Evolutionary conservation across 768 basidiomycete species (phyloP).

Genomic region (Pleurotus tuoliensis): DNA sequence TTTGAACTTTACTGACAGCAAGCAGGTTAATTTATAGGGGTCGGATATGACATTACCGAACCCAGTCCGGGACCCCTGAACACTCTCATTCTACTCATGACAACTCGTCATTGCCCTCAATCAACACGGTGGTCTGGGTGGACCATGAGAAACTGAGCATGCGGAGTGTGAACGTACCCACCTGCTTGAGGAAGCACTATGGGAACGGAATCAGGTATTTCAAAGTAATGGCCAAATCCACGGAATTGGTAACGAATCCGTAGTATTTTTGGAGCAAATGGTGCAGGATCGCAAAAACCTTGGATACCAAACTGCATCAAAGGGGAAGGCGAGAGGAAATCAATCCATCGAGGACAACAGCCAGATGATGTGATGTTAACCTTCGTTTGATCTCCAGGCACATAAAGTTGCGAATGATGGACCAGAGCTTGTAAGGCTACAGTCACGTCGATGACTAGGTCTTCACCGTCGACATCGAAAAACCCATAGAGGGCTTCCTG

Average conservation of each 20-base stretch:
- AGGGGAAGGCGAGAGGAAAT: constrained; percentile 4
- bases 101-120: background rate
- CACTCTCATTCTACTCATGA: background rate
- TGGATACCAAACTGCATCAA: constrained; percentile 59
- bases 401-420: constrained; percentile 69
- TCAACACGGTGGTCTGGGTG: background rate
- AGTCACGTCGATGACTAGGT: constrained; percentile 71
- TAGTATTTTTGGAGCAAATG: constrained; percentile 65
- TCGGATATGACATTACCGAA: background rate
- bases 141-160: background rate
- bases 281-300: constrained; percentile 87
- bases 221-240: constrained; percentile 69
- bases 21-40: background rate
- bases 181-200: constrained; percentile 75
- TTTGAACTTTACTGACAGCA: background rate
- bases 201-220: constrained; percentile 66
- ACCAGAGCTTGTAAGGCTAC: constrained; percentile 81
- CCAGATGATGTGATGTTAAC: constrained; percentile 33
- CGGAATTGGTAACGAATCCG: constrained; percentile 76
- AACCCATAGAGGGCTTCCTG: constrained; percentile 72
- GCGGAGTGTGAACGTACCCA: constrained; percentile 28
- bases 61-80: no score
- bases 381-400: constrained; percentile 75
- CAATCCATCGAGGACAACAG: background rate
- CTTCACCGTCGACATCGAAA: constrained; percentile 43